Evolutionary conservation across 176 grass and related monocot species (phyloP).

Genomic region (Canna indica): DNA sequence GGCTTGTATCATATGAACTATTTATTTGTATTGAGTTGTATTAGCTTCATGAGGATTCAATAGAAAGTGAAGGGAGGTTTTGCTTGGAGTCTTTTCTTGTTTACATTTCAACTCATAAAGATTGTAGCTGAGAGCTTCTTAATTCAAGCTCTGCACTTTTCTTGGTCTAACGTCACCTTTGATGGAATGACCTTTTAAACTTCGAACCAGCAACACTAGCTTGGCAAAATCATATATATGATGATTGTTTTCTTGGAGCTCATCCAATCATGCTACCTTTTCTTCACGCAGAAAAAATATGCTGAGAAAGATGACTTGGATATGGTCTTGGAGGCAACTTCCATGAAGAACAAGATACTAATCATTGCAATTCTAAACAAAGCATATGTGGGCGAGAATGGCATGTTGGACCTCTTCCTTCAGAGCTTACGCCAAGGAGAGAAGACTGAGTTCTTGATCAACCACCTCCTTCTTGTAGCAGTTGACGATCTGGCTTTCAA

Average conservation of each 20-base stretch:
- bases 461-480: slow-evolving; percentile 55
- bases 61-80: too few relatives aligned
- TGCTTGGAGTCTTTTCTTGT: too few relatives aligned
- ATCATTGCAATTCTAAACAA: slow-evolving; percentile 1
- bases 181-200: too few relatives aligned
- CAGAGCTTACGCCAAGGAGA: slow-evolving; percentile 47
- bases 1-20: too few relatives aligned
- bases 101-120: too few relatives aligned
- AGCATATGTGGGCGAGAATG: slow-evolving; percentile 31
- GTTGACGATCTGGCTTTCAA: slow-evolving; percentile 26
- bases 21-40: too few relatives aligned
- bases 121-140: too few relatives aligned
- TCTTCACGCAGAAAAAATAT: not conserved
- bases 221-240: not conserved
- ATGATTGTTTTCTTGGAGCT: not conserved
- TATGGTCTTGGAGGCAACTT: slow-evolving; percentile 1
- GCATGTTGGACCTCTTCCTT: slow-evolving; percentile 60
- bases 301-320: not conserved
- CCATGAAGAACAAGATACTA: not conserved
- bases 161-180: not conserved
- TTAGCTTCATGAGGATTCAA: too few relatives aligned
- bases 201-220: not conserved
- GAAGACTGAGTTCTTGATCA: slow-evolving; percentile 35
- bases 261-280: not conserved
- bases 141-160: not conserved